Percentiles rank a stretch among this genome's conserved stretches.
Conservation (phyloP, 345 rosid genomes). For the Eucalyptus guilfoylei region DNA sequence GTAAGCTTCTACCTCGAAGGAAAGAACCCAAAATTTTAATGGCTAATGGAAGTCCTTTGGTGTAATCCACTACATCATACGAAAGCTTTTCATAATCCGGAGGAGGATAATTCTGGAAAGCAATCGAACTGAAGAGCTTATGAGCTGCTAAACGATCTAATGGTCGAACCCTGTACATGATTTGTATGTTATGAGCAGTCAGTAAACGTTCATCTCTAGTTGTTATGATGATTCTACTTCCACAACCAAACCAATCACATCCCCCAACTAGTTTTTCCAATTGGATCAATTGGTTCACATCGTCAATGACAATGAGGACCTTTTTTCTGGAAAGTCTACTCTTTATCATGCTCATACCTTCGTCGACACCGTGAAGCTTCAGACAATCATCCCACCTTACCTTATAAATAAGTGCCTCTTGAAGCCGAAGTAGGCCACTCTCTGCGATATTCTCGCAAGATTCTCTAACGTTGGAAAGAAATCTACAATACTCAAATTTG, state of each 20-base stretch:
- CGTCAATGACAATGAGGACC: too few relatives aligned
- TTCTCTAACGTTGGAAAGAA: too few relatives aligned
- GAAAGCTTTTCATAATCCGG: neutral
- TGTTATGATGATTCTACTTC: neutral
- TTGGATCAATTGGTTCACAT: too few relatives aligned
- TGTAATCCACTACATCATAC: neutral
- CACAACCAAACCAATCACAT: too few relatives aligned
- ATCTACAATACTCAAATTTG: too few relatives aligned
- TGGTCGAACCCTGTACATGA: neutral
- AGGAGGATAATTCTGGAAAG: neutral
- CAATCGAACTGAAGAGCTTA: neutral
- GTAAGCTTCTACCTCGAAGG: neutral
- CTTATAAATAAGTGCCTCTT: too few relatives aligned
- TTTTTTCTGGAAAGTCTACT: too few relatives aligned
- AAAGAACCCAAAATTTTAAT: neutral
- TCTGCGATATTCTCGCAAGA: rapidly evolving
- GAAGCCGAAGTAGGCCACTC: too few relatives aligned
- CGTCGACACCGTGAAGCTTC: rapidly evolving
- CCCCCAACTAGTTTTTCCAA: too few relatives aligned
- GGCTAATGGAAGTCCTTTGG: slow-evolving; percentile 1
- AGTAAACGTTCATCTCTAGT: slow-evolving; percentile 1
- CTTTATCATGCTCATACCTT: too few relatives aligned
- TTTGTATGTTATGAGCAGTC: neutral
- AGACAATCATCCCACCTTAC: too few relatives aligned
- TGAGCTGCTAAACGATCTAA: neutral